phyloP scores from a whole-genome alignment of 2,329 filamentous ascomycete genomes.

The Beauveria varroae region DNA sequence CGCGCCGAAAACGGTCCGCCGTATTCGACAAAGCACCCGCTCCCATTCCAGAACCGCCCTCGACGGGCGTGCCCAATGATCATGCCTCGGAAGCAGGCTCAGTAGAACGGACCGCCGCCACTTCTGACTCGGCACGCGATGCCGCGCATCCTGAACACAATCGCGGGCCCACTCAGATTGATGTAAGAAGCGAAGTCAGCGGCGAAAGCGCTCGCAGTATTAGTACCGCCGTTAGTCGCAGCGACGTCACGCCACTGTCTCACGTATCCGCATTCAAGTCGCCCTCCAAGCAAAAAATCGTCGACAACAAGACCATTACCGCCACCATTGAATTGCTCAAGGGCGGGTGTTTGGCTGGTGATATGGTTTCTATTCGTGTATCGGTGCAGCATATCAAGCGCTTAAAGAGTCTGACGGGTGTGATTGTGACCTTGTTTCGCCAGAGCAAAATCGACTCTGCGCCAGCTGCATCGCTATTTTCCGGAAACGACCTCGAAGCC shows the following conservation, averaged over 20 bases:
- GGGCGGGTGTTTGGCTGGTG: slow-evolving; percentile 79
- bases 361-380: slow-evolving; percentile 72
- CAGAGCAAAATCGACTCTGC: slow-evolving; percentile 83
- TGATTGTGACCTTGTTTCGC: slow-evolving; percentile 87
- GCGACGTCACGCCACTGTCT: slow-evolving; percentile 30
- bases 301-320: slow-evolving; percentile 73
- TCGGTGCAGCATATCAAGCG: slow-evolving; percentile 81
- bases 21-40: slow-evolving; percentile 31
- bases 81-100: slow-evolving; percentile 27
- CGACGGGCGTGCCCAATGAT: slow-evolving; percentile 20
- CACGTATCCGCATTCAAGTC: slow-evolving; percentile 23
- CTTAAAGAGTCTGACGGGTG: slow-evolving; percentile 83
- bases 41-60: slow-evolving; percentile 32
- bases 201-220: slow-evolving; percentile 62
- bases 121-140: slow-evolving; percentile 34
- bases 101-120: slow-evolving; percentile 32
- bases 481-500: slow-evolving; percentile 48
- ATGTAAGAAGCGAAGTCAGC: slow-evolving; percentile 61
- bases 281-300: slow-evolving; percentile 32
- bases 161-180: slow-evolving; percentile 38
- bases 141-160: slow-evolving; percentile 24
- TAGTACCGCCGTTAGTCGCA: slow-evolving; percentile 53
- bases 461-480: slow-evolving; percentile 44
- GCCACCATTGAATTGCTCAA: slow-evolving; percentile 76
- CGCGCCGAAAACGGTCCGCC: slow-evolving; percentile 52